Base-by-base conservation (phyloP, 495 filamentous ascomycete species). In the Penicillium arizonense region DNA sequence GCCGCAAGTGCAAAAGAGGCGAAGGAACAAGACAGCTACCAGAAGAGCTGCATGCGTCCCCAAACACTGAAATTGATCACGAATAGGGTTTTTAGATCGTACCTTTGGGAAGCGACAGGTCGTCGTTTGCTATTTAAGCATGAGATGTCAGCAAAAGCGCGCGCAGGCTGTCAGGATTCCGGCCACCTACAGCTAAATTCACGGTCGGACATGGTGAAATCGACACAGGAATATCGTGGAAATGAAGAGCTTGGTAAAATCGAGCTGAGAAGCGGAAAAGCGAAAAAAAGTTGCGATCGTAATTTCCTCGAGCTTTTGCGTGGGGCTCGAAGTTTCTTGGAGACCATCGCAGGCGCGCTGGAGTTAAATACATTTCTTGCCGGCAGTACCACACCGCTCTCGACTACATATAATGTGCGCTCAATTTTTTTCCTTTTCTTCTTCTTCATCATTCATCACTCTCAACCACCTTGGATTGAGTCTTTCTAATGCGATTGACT, bases 81-180 rank as follows among this genome's bases (percentile, higher is more conserved):
- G n/a, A 21, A 24, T 3, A 24, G 39, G 26, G 30, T 0, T 36
- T 46, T 45, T 16, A 33, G 33, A 33, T 43, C 75, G 56, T 78
- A 90, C 89, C 89, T 80, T 98, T 98, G 14, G 94, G 94, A 39
- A 98, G 82, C 45, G 91, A 96, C 61, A 97, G 78, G 63, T 98
- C 94, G 64, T 97, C 94, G 69, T 83, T 91, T 58, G 81, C 90
- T 93, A 59, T 49, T 32, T 11, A 44, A 16, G 33, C 49, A 43
- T 24, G 43, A 36, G 28, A 56, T 55, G 56, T 69, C 61, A 65
- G 63, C 61, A 56, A 40, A 47, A 45, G 28, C 40, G 47, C 52
- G 47, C 49, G 55, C 43, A 44, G 52, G 53, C 37, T 47, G 58
- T 55, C 55, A 57, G 60, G 58, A 54, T 33, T 44, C 44, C 11